Conservation (phyloP, 129 eudicot species). For the Centella asiatica region DNA sequence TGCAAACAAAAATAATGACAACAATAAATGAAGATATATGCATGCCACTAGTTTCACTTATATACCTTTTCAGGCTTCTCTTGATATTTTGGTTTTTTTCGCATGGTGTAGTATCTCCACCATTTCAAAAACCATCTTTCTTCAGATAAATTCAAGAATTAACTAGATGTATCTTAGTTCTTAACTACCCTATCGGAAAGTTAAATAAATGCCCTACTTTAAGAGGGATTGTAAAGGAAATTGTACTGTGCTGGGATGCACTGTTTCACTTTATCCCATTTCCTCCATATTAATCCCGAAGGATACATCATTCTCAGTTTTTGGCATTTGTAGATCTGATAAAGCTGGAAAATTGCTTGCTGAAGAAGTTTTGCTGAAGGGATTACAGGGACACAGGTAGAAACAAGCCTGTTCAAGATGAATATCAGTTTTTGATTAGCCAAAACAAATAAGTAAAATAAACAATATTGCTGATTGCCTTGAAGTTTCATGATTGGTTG, state of each 20-base stretch:
- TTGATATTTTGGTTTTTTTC: neutral
- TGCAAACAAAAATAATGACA: neutral
- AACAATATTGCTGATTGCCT: neutral
- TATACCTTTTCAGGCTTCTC: neutral
- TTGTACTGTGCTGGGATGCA: neutral
- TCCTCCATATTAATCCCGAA: neutral
- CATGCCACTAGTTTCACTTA: neutral
- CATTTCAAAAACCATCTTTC: neutral
- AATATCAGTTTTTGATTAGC: neutral
- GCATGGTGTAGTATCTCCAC: neutral
- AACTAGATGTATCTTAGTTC: neutral
- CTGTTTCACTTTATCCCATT: constrained; percentile 1
- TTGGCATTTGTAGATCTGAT: constrained; percentile 53
- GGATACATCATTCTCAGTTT: neutral
- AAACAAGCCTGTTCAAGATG: neutral
- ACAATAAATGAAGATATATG: neutral
- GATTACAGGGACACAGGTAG: constrained; percentile 94
- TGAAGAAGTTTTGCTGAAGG: constrained; percentile 83
- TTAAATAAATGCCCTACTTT: neutral
- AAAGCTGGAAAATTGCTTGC: constrained; percentile 99
- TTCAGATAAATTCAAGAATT: neutral
- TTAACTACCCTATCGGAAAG: too few relatives aligned
- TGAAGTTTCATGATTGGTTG: neutral
- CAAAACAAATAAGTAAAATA: neutral
- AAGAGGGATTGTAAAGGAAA: neutral